These are phyloP conservation scores for Carallia pectinifolia DNA, from an alignment of 345 rosid species.

Conservation along the genomic window DNA sequence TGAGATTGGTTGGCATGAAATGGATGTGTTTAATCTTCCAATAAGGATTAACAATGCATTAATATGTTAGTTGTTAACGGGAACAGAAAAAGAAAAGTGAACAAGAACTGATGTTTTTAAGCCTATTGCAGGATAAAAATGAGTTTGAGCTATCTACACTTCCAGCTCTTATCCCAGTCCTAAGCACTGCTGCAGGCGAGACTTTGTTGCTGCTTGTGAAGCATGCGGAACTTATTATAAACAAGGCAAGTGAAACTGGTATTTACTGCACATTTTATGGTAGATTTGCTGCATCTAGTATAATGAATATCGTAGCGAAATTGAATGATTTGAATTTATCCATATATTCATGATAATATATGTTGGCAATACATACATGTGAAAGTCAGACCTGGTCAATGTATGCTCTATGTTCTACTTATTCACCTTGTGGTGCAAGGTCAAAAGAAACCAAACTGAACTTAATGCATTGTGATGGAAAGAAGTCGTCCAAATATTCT, in stretches of 20 bases:
- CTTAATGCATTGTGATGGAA: too few relatives aligned
- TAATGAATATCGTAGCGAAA: too few relatives aligned
- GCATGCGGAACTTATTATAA: conserved; percentile 84
- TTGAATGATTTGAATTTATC: too few relatives aligned
- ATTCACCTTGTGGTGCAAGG: too few relatives aligned
- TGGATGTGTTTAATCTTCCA: neutral
- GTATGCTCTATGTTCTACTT: too few relatives aligned
- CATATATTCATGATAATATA: too few relatives aligned
- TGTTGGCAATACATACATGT: too few relatives aligned
- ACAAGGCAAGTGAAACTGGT: conserved; percentile 51
- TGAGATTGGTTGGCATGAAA: too few relatives aligned
- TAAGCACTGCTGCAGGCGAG: conserved; percentile 89
- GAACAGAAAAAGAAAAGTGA: neutral
- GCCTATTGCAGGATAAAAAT: conserved; percentile 68
- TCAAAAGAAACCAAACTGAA: too few relatives aligned
- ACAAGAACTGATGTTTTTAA: conserved; percentile 15
- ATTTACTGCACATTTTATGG: neutral
- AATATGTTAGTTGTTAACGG: conserved; percentile 4
- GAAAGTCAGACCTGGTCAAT: too few relatives aligned
- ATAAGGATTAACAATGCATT: neutral
- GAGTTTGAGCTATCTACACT: conserved; percentile 89
- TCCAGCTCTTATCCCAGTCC: conserved; percentile 91
- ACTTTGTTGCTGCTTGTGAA: conserved; percentile 82
- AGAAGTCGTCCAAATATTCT: too few relatives aligned
- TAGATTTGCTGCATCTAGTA: too few relatives aligned